Percentiles rank a stretch among this genome's conserved stretches.
Conservation (phyloP, 1,139 yeast species). For the Geotrichum klebahnii region DNA sequence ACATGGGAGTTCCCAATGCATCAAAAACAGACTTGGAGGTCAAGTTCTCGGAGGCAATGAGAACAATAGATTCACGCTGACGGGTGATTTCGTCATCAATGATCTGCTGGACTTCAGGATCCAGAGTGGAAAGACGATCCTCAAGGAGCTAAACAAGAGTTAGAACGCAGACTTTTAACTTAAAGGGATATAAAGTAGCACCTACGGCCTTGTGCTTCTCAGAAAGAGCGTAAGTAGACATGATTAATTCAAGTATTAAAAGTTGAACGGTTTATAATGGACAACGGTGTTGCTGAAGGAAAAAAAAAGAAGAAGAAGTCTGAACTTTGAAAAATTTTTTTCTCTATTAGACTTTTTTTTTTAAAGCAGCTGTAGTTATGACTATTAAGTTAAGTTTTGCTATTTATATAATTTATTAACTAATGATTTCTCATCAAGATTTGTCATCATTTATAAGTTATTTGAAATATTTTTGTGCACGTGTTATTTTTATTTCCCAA, state of each 20-base stretch:
- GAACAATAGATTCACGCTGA: slow-evolving; percentile 83
- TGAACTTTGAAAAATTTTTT: slow-evolving; percentile 3
- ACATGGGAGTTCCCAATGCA: slow-evolving; percentile 91
- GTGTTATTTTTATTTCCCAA: no score
- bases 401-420: no score
- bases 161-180: neutral
- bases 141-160: slow-evolving; percentile 30
- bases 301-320: slow-evolving; percentile 1
- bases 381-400: no score
- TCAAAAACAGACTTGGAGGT: slow-evolving; percentile 94
- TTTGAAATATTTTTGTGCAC: no score
- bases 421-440: no score
- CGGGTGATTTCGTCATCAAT: slow-evolving; percentile 69
- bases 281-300: slow-evolving; percentile 11
- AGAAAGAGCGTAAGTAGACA: slow-evolving; percentile 36
- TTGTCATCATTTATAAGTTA: no score
- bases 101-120: slow-evolving; percentile 81
- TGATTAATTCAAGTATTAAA: slow-evolving; percentile 21
- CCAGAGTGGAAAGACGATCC: slow-evolving; percentile 48
- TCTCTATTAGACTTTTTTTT: neutral
- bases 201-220: slow-evolving; percentile 35
- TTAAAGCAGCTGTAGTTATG: no score
- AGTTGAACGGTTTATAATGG: slow-evolving; percentile 9
- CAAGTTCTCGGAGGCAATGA: slow-evolving; percentile 92
- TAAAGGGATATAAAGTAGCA: neutral